Evolutionary conservation across 2,329 filamentous ascomycete species (phyloP).

Genomic region (Exophiala sideris): DNA sequence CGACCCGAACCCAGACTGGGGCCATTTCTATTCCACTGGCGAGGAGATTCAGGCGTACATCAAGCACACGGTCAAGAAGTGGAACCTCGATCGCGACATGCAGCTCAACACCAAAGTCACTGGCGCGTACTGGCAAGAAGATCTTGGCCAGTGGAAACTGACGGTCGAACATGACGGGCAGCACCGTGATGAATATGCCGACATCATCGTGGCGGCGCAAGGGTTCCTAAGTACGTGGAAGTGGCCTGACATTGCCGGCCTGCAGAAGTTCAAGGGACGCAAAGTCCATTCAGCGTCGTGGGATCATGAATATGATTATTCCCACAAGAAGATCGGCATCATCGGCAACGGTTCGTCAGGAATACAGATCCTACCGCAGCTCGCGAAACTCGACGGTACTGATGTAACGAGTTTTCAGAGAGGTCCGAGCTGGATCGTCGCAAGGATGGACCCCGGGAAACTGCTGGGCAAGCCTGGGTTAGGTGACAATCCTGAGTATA

Average conservation of each 20-base stretch:
- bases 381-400: conserved; percentile 13
- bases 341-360: conserved; percentile 32
- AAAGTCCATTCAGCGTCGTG: conserved; percentile 31
- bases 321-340: conserved; percentile 14
- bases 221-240: conserved; percentile 29
- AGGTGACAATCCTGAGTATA: conserved; percentile 34
- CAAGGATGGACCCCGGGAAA: conserved; percentile 20
- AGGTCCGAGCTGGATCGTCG: conserved; percentile 31
- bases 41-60: conserved; percentile 44
- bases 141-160: conserved; percentile 37
- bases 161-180: conserved; percentile 31
- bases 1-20: conserved; percentile 44
- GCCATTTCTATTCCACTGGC: conserved; percentile 40
- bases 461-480: conserved; percentile 10
- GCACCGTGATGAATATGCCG: conserved; percentile 30
- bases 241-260: conserved; percentile 33
- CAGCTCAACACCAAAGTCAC: conserved; percentile 38
- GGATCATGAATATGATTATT: conserved; percentile 29
- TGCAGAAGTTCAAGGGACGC: conserved; percentile 30
- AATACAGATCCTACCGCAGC: conserved; percentile 33
- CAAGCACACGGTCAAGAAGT: conserved; percentile 38
- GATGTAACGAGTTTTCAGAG: conserved; percentile 34
- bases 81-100: conserved; percentile 38
- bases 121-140: conserved; percentile 40
- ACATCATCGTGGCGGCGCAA: conserved; percentile 38